These are phyloP conservation scores for Chlamydomonas incerta DNA, from an alignment of 139 green algal species.

Conservation along the genomic window DNA sequence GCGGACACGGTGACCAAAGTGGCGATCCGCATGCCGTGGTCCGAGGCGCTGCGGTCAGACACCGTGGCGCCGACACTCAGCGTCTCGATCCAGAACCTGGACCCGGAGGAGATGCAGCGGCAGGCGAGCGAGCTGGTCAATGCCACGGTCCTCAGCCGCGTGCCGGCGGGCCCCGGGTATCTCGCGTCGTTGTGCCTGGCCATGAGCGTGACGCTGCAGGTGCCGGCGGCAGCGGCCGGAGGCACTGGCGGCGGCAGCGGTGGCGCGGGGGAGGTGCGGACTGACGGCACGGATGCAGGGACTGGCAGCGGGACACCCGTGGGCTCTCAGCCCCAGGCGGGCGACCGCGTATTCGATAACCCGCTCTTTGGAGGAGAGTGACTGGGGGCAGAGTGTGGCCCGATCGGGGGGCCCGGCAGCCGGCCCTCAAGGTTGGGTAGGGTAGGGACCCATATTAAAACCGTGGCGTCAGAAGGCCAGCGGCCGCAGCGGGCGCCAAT, in stretches of 20 bases:
- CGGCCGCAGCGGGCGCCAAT: too few relatives aligned
- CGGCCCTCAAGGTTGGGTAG: too few relatives aligned
- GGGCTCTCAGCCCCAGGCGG: too few relatives aligned
- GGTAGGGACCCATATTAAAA: too few relatives aligned
- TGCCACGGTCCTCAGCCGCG: not conserved
- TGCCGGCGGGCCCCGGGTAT: not conserved
- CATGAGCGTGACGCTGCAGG: slow-evolving; percentile 30
- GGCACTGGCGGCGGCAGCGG: not conserved
- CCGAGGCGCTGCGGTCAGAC: not conserved
- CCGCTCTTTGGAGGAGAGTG: not conserved
- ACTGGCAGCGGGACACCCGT: too few relatives aligned
- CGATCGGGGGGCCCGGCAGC: too few relatives aligned
- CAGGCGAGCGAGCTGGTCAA: not conserved
- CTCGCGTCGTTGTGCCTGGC: slow-evolving; percentile 4
- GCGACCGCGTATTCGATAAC: not conserved
- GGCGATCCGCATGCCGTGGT: slow-evolving; percentile 15
- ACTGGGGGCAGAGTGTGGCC: not conserved
- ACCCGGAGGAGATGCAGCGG: slow-evolving; percentile 2
- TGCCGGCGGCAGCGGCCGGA: not conserved
- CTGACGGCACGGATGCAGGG: too few relatives aligned
- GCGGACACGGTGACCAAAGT: not conserved
- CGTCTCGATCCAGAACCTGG: slow-evolving; percentile 12
- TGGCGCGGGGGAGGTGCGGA: too few relatives aligned
- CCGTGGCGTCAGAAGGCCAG: too few relatives aligned
- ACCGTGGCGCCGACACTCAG: not conserved